phyloP scores from a whole-genome alignment of 306 rosid genomes.

The Albizia julibrissin region DNA sequence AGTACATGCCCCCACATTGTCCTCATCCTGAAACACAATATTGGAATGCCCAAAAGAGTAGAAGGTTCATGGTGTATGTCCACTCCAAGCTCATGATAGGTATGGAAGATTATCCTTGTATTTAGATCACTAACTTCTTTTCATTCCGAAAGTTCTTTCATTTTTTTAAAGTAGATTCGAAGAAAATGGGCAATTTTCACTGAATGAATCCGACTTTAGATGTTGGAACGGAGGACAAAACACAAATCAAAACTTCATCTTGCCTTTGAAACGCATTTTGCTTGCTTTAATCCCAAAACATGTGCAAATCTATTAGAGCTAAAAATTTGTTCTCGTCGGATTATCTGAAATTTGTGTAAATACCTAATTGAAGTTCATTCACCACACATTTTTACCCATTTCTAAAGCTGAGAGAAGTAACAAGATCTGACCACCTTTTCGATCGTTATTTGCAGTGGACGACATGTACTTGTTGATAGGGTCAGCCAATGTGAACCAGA shows the following conservation, averaged over 20 bases:
- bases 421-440: constrained; percentile 11
- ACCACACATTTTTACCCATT: background rate
- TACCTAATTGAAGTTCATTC: background rate
- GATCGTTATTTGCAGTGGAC: constrained; percentile 59
- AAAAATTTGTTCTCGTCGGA: background rate
- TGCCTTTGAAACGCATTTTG: background rate
- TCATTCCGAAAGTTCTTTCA: background rate
- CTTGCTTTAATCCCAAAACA: background rate
- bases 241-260: background rate
- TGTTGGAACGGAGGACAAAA: background rate
- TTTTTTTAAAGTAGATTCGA: background rate
- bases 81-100: constrained; percentile 99
- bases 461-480: constrained; percentile 84
- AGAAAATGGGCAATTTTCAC: background rate
- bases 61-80: constrained; percentile 96
- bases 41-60: constrained; percentile 75
- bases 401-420: background rate
- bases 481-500: constrained; percentile 93
- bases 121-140: constrained; percentile 8
- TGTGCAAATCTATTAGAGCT: background rate
- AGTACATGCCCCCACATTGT: constrained; percentile 67
- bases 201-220: background rate
- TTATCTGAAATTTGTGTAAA: background rate
- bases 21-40: constrained; percentile 72
- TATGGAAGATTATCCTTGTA: constrained; percentile 32